These are phyloP conservation scores for Fragaria iinumae DNA, from an alignment of 306 rosid species.

Conservation along the genomic window DNA sequence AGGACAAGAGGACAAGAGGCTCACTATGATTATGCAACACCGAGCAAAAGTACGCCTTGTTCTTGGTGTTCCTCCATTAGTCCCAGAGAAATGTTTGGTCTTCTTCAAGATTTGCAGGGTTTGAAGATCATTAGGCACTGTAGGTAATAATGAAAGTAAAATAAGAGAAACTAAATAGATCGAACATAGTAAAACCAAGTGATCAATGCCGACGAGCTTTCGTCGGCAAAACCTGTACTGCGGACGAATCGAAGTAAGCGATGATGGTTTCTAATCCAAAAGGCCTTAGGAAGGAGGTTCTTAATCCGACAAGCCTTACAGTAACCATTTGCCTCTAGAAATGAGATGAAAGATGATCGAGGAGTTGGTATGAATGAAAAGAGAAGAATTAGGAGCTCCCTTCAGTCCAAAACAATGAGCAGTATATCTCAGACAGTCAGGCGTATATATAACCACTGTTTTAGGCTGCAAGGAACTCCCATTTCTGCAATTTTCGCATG, in stretches of 20 bases:
- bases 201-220: too few relatives aligned
- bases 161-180: neutral
- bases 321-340: constrained; percentile 7
- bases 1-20: neutral
- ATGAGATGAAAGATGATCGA: neutral
- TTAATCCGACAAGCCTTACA: neutral
- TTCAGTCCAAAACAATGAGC: constrained; percentile 62
- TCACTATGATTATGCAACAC: neutral
- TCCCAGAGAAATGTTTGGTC: too few relatives aligned
- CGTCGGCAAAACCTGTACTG: neutral
- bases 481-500: constrained; percentile 53
- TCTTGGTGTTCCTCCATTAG: neutral
- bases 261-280: neutral
- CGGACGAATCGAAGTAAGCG: neutral
- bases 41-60: neutral
- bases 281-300: neutral
- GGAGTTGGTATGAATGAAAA: constrained; percentile 27
- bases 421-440: neutral
- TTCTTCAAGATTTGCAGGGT: too few relatives aligned
- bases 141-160: neutral
- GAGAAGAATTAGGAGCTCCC: constrained; percentile 76
- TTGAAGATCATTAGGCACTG: neutral
- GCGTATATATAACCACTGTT: constrained; percentile 16
- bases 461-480: constrained; percentile 64
- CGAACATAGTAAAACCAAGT: neutral